Evolutionary conservation across 2,329 filamentous ascomycete genomes (phyloP).

Genomic region (Peltaster fructicola): DNA sequence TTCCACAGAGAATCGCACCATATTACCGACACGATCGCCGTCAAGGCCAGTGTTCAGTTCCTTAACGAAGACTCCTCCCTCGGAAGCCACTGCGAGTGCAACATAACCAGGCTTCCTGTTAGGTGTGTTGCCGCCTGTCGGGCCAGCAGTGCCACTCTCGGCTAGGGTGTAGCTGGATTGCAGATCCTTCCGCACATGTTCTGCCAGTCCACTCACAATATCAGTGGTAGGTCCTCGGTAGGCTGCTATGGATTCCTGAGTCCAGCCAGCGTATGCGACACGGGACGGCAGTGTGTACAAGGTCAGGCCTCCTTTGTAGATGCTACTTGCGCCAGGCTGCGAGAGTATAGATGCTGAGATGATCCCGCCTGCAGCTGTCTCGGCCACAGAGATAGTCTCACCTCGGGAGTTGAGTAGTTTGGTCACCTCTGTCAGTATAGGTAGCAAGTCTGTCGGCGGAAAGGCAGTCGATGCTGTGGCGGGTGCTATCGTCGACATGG

Average conservation of each 20-base stretch:
- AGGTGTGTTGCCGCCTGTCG: slow-evolving; percentile 37
- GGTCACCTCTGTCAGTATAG: slow-evolving; percentile 32
- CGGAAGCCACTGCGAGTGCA: slow-evolving; percentile 40
- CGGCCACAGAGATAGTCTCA: slow-evolving; percentile 42
- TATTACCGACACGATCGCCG: slow-evolving; percentile 39
- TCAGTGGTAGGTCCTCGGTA: slow-evolving; percentile 44
- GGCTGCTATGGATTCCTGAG: slow-evolving; percentile 28
- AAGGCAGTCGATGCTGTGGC: slow-evolving; percentile 16
- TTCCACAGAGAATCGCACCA: slow-evolving; percentile 44
- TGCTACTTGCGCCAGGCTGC: slow-evolving; percentile 37
- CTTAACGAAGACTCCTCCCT: slow-evolving; percentile 32
- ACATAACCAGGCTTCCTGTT: slow-evolving; percentile 48
- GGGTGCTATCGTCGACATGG: slow-evolving; percentile 3
- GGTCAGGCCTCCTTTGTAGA: slow-evolving; percentile 46
- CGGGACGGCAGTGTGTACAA: slow-evolving; percentile 42
- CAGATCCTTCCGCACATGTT: slow-evolving; percentile 37
- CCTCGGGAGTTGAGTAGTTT: slow-evolving; percentile 35
- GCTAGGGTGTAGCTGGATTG: slow-evolving; percentile 38
- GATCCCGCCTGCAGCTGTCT: slow-evolving; percentile 46
- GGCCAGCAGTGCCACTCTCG: slow-evolving; percentile 48
- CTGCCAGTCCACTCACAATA: slow-evolving; percentile 38
- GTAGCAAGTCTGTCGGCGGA: slow-evolving; percentile 24
- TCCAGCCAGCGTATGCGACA: slow-evolving; percentile 44
- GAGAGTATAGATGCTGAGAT: slow-evolving; percentile 42
- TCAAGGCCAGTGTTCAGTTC: slow-evolving; percentile 39